Base-by-base conservation (phyloP, 768 basidiomycete genomes). In the Tricholoma furcatifolium region DNA sequence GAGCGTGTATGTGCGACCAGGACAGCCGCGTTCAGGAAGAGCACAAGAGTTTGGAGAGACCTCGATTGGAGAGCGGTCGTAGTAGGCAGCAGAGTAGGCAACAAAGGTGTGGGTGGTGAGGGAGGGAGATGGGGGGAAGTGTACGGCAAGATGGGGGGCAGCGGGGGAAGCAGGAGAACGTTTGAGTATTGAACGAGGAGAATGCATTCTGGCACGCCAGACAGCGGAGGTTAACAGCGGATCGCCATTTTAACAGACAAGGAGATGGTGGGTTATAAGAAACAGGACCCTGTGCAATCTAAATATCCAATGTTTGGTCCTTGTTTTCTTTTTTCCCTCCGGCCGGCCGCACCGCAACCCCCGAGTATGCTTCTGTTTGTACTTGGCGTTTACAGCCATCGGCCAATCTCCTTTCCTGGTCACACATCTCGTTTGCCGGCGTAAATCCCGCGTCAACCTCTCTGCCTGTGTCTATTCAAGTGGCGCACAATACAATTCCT, bases 11-110 rank as follows among this genome's bases (percentile, higher is more conserved):
- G 85, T 88, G 56, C 84, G 78, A 23, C 87, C 86, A 45, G 85
- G 85, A 64, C 85, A 87, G 27, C 88, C 88, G 54, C 91, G 83
- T 60, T 82, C 88, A 32, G 91, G 91, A 20, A 93, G 77, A 9
- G 84, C 83, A 63, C 89, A 91, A 32, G 75, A 67, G 63, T 91
- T 89, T 30, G 85, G 85, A 20, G 79, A 63, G 58, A 90, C 86
- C 63, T 83, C 73, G 64, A 93, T 88, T 54, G 90, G 89, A 3
- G 87, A 81, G 53, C 91, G 86, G 74, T 93, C 90, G 70, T 93
- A 93, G 7, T 79, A 70, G 4, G 82, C 64, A 24, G 85, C 68
- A 58, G 80, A 83, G 68, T 87, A 74, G 49, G 74, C 79, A 47
- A 74, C 59, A 56, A 75, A 79, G 20, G 74, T 78, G 49, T 74